A percentile compares a stretch with the other conserved stretches of the same genome.
Evolutionary conservation across 2,329 filamentous ascomycete genomes (phyloP).

Genomic region (Xylaria hypoxylon): DNA sequence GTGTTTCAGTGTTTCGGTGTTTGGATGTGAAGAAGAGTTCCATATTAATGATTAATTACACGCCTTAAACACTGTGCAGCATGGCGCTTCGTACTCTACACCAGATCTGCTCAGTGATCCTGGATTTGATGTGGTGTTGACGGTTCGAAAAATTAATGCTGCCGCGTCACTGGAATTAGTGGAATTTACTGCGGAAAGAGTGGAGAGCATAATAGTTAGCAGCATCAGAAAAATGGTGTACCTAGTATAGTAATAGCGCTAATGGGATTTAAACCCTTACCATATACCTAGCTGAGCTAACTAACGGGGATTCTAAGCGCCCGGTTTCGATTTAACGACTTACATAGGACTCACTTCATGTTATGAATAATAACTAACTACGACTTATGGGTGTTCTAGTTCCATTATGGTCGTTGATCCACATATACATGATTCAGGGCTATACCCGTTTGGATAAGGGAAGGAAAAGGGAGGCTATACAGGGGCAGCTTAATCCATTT

Average conservation of each 20-base stretch:
- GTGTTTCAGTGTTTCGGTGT: too few species aligned
- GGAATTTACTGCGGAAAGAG: not conserved
- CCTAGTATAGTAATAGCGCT: not conserved
- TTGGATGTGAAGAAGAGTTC: not conserved
- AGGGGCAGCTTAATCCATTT: not conserved
- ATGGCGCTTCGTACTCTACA: not conserved
- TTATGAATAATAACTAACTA: conserved; percentile 9
- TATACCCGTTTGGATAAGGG: not conserved
- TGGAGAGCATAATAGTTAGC: not conserved
- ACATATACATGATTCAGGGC: conserved; percentile 3
- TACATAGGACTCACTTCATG: conserved; percentile 4
- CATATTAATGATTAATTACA: not conserved
- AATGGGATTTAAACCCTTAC: conserved; percentile 8
- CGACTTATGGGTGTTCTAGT: not conserved
- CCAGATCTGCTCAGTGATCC: conserved; percentile 2
- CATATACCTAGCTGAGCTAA: conserved; percentile 2
- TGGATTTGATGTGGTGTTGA: not conserved
- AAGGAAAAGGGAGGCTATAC: not conserved
- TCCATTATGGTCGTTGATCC: not conserved
- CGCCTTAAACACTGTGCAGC: not conserved
- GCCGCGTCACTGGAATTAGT: conserved; percentile 21
- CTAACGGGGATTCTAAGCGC: conserved; percentile 15
- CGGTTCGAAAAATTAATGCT: conserved; percentile 10
- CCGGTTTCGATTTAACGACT: conserved; percentile 9
- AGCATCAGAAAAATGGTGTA: not conserved